A percentile compares a stretch with the other conserved stretches of the same genome.
phyloP scores from a whole-genome alignment of 1,284 basidiomycete species.

The Tylopilus sp. region DNA sequence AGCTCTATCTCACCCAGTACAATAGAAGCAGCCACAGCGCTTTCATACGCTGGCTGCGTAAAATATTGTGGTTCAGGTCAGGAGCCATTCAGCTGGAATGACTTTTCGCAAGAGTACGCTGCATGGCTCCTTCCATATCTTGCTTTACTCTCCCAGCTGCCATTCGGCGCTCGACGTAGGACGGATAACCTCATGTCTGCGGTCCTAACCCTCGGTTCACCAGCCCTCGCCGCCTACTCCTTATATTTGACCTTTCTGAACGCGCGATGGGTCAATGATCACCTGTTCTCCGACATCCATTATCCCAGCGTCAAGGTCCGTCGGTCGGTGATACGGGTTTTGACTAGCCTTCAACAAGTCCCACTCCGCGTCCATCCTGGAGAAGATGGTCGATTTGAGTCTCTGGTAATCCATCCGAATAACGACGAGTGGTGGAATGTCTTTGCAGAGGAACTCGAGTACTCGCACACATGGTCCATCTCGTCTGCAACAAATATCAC shows the following conservation, averaged over 20 bases:
- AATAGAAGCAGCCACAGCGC: constrained; percentile 8
- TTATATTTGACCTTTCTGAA: constrained; percentile 46
- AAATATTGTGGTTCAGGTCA: constrained; percentile 42
- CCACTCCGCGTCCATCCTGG: constrained; percentile 41
- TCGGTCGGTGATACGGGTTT: constrained; percentile 28
- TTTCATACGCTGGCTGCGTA: constrained; percentile 44
- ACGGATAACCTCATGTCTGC: constrained; percentile 46
- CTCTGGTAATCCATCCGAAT: constrained; percentile 43
- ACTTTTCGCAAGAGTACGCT: constrained; percentile 53
- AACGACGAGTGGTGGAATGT: constrained; percentile 47
- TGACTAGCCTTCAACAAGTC: constrained; percentile 43
- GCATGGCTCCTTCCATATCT: constrained; percentile 59
- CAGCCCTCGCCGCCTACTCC: constrained; percentile 45
- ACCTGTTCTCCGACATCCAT: constrained; percentile 32
- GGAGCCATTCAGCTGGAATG: constrained; percentile 48
- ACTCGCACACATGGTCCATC: constrained; percentile 50
- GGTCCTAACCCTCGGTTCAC: constrained; percentile 46
- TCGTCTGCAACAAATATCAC: constrained; percentile 50
- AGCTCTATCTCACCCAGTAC: accelerated
- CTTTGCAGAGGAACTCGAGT: constrained; percentile 36
- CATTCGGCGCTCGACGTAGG: constrained; percentile 47
- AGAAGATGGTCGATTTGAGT: constrained; percentile 37
- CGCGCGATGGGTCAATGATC: constrained; percentile 39
- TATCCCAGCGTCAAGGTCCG: constrained; percentile 29
- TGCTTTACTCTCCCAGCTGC: constrained; percentile 54